These are phyloP conservation scores for Dioscorea cayenensis DNA, from an alignment of 116 monocot species.

Conservation along the genomic window DNA sequence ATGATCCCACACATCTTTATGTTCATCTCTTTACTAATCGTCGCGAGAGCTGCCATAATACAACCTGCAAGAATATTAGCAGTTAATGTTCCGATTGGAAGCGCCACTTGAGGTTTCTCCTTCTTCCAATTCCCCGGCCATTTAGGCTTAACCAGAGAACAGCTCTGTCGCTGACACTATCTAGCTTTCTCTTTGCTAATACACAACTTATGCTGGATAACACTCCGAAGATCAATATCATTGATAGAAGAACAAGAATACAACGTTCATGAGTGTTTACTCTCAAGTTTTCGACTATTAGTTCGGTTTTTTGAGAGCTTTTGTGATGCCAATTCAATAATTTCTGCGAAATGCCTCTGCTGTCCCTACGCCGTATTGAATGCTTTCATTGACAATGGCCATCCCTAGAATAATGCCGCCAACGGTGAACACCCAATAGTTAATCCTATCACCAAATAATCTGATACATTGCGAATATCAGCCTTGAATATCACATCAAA, in stretches of 20 bases:
- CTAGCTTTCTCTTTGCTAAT: conserved; percentile 25
- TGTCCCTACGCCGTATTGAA: conserved; percentile 46
- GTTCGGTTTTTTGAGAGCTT: not conserved
- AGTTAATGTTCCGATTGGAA: conserved; percentile 66
- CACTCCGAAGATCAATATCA: conserved; percentile 22
- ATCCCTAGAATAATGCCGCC: conserved; percentile 36
- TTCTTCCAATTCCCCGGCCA: conserved; percentile 65
- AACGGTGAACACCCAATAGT: conserved; percentile 68
- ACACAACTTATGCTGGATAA: conserved; percentile 55
- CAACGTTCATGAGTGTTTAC: conserved; percentile 29
- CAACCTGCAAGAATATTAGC: conserved; percentile 77
- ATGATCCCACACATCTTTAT: conserved; percentile 39
- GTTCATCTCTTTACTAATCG: conserved; percentile 56
- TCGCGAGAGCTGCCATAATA: conserved; percentile 65
- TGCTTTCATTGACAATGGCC: conserved; percentile 60
- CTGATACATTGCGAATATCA: conserved; percentile 63
- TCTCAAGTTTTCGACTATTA: conserved; percentile 20
- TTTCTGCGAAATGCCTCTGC: conserved; percentile 31
- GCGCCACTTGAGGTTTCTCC: conserved; percentile 53
- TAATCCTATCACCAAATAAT: conserved; percentile 63
- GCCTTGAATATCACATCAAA: conserved; percentile 83
- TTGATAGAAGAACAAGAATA: conserved; percentile 14
- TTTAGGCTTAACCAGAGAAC: conserved; percentile 82
- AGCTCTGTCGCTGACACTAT: conserved; percentile 20
- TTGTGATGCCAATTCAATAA: conserved; percentile 12